Base-by-base conservation (phyloP, 2,329 filamentous ascomycete species). In the Pleochaeta shiraiana region DNA sequence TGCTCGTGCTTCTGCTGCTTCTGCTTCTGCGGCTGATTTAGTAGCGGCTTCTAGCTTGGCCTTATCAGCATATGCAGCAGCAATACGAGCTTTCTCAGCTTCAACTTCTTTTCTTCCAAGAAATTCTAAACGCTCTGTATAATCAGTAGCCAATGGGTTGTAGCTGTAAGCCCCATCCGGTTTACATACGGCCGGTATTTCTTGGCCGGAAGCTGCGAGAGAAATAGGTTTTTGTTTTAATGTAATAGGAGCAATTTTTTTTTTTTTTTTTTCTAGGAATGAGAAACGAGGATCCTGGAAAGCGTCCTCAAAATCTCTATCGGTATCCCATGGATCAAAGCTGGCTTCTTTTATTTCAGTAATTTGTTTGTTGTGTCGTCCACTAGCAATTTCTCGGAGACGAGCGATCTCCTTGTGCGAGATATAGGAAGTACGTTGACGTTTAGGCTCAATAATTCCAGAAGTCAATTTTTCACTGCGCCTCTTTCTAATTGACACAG, bases 81-180 rank as follows among this genome's bases (percentile, higher is more conserved):
- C 80, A 5, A 92, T 74, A 5, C 90, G 85, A 73, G 86, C 83
- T 73, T 83, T 81, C 75, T 97, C 92, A 0, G 84, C 82, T 67
- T 86, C 87, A 1, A 96, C 78, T 16, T 87, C 91, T 75, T 88
- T 89, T 65, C 85, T 81, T 57, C 89, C 87, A 74, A 95, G 89
- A 50, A 82, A 79, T 24, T 81, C 79, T 55, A 95, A 77, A 19
- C 92, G 82, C 9, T 82, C 79, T 70, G 91, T 86, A 80, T 95
- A 98, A 67, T 95, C 90, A 67, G 83, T 81, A 70, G 95, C 95
- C 5, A 83, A 78, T 0, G 93, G 93, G 73, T 98, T 98, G 77
- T 98, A 98, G 70, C 89, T 95, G 74, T 86, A 89, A 66, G 89
- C 90, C 19, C 86, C 89, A 6, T 84, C 81, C 1, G 93, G 93